Evolutionary conservation across 352 stramenopile genomes (phyloP), one percentile per base, ranked within the genome.

Genomic region (Pythium periplocum): DNA sequence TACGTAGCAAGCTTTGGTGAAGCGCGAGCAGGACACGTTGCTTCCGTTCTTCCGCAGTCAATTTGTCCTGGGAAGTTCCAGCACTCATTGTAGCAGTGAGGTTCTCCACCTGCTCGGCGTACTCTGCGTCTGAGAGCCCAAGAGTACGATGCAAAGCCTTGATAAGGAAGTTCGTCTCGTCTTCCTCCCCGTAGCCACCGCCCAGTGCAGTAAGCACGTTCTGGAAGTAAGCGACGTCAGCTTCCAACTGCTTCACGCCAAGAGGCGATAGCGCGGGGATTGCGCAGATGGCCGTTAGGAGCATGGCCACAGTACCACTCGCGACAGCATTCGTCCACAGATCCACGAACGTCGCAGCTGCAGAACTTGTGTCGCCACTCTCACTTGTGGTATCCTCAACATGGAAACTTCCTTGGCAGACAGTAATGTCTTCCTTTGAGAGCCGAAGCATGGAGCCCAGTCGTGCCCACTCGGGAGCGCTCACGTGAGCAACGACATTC

Each of bases 171-270:
- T 81, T 85, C 32, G 59, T 61, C 7, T 84, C 73, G 33, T 61
- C 12, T 8, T 8, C 7, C 12, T 8, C 38, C 0, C 49, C 56
- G 17, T 26, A 26, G 26, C 43, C 51, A 34, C 53, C 73, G 3
- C 81, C 78, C 11, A 94, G 72, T 0, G 84, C 84, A 46, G 69
- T 87, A 41, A 92, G 57, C 9, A 93, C 80, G 48, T 91, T 94
- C 56, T 86, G 63, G 40, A 93, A 90, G 55, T 94, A 94, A 37
- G 68, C 69, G 41, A 93, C 33, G 46, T 94, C 84, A 2, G 78
- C 81, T 48, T 59, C 71, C 12, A 94, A 57, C 47, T 94, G 82
- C 47, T 69, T 60, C 1, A 67, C 66, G 2, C 81, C 84, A 10
- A 76, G 57, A n/a, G 75, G 57, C 35, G 82, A 87, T 12, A 94